Evolutionary conservation across 2,329 filamentous ascomycete species (phyloP).

Genomic region (Alternaria sp.): DNA sequence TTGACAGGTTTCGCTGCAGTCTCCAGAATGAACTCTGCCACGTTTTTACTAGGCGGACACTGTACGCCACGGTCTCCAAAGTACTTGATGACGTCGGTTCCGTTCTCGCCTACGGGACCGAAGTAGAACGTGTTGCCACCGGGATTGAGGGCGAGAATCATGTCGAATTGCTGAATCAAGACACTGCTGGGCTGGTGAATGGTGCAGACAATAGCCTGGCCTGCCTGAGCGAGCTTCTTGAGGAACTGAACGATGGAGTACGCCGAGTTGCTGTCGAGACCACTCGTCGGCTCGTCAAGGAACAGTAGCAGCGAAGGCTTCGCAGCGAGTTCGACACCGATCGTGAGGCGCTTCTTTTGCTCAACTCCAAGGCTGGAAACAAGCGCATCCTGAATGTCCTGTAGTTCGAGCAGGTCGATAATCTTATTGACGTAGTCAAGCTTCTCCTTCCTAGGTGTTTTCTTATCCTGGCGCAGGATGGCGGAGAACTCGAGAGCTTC

Average conservation of each 20-base stretch:
- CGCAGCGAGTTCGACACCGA: slow-evolving; percentile 69
- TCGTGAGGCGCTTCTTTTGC: slow-evolving; percentile 74
- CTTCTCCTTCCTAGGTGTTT: slow-evolving; percentile 65
- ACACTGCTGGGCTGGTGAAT: slow-evolving; percentile 76
- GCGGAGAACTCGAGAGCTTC: slow-evolving; percentile 75
- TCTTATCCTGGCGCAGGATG: slow-evolving; percentile 65
- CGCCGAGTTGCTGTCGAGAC: slow-evolving; percentile 72
- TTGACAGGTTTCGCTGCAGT: slow-evolving; percentile 66
- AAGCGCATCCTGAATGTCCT: slow-evolving; percentile 71
- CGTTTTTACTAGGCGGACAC: slow-evolving; percentile 70
- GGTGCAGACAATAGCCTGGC: slow-evolving; percentile 75
- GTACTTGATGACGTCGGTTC: slow-evolving; percentile 69
- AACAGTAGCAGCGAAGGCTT: slow-evolving; percentile 72
- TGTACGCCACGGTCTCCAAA: slow-evolving; percentile 70
- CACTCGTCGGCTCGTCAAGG: slow-evolving; percentile 74
- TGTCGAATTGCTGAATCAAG: slow-evolving; percentile 75
- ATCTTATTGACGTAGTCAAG: slow-evolving; percentile 71
- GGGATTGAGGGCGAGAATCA: slow-evolving; percentile 72
- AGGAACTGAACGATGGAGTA: slow-evolving; percentile 73
- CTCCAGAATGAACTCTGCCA: slow-evolving; percentile 71
- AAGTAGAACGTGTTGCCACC: slow-evolving; percentile 78
- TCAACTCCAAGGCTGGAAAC: slow-evolving; percentile 70
- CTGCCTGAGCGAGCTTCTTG: slow-evolving; percentile 69
- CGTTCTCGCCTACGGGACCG: slow-evolving; percentile 72
- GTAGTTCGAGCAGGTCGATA: slow-evolving; percentile 69